Evolutionary conservation across 805 yeast species (phyloP), one percentile per base, ranked within the genome.

Genomic region (Vanderwaltozyma tropicalis): DNA sequence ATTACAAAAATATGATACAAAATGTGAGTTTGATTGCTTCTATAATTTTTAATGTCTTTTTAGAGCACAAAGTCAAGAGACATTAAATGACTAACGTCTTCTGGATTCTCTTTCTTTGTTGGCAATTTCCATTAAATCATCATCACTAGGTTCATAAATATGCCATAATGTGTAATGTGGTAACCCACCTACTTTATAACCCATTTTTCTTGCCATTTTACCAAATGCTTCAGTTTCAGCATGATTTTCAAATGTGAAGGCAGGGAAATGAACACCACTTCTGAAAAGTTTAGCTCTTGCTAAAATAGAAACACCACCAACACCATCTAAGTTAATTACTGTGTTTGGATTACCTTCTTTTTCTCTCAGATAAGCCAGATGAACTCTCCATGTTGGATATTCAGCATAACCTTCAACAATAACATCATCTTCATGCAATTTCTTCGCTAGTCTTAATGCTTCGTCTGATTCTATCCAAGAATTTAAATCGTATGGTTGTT

Each of bases 381-480:
- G 97, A 2, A 96, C 94, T 62, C 98, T 73, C 96, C 97, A 89
- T 2, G 98, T 89, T 31, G 94, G 95, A 60, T 86, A 92, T 63
- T 89, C 98, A 18, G 86, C 94, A 59, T 87, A 87, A 13, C 98
- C 98, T 64, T 89, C 98, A 12, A 89, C 98, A 41, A 89, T 88
- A 39, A 89, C 95, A 1, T 94, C 94, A 62, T 89, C 95, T 60
- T 88, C 97, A 53, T 81, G 89, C 40, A 89, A 67, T 24, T 68
- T 58, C 29, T 76, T 76, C 22, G 95, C 95, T 46, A 82, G 59
- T 54, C 78, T 83, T 39, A 80, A 57, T 1, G 88, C 94, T 42
- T 87, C 92, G 48, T 80, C 88, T 42, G 81, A 73, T 58, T 82
- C 94, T 53, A 78, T 84, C 94, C 92, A 82, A 22, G 88, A 79